Base-by-base conservation (phyloP, 2,329 filamentous ascomycete species). In the Beauveria bassiana region DNA sequence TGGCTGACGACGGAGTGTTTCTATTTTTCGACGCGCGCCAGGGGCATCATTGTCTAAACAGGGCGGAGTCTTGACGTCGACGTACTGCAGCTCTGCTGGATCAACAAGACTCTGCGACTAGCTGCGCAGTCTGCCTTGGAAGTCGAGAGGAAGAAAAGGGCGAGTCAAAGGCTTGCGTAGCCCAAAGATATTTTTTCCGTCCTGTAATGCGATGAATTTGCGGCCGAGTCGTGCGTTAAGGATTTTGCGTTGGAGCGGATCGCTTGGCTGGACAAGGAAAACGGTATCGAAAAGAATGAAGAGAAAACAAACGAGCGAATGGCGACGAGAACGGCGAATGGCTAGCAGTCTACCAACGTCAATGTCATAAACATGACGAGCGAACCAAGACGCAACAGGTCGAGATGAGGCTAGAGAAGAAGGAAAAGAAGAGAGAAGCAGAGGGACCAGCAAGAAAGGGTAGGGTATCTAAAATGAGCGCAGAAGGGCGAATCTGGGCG, bases 361-460 rank as follows among this genome's bases (percentile, higher is more conserved):
- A 57, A 70, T 68, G 66, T 67, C 68, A 70, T 70, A 67, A 63
- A 65, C 62, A 56, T 45, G 65, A 67, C 63, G 61, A 66, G 61
- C 64, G 63, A 58, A 55, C 57, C 61, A 56, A 52, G 65, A 59
- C 51, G 58, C 46, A 45, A 42, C 57, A 58, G 61, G 58, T 59
- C 61, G 28, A 52, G 24, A 50, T 61, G 61, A 61, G 57, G 63
- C 57, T 53, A 61, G 61, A 55, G 50, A 64, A 43, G 56, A 56
- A 38, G 43, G 53, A 59, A 53, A 31, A 58, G 47, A 52, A 24
- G 49, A 59, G 59, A 52, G 31, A 59, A 31, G 46, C 26, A 38
- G 24, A 56, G 20, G 45, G 52, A 43, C n/a, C 22, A 43, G 47
- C 49, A 45, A 52, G 24, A 7, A 24, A 26, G 24, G 43, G 26